phyloP scores from a whole-genome alignment of 768 basidiomycete species.

The Pseudohyphozyma bogoriensis region DNA sequence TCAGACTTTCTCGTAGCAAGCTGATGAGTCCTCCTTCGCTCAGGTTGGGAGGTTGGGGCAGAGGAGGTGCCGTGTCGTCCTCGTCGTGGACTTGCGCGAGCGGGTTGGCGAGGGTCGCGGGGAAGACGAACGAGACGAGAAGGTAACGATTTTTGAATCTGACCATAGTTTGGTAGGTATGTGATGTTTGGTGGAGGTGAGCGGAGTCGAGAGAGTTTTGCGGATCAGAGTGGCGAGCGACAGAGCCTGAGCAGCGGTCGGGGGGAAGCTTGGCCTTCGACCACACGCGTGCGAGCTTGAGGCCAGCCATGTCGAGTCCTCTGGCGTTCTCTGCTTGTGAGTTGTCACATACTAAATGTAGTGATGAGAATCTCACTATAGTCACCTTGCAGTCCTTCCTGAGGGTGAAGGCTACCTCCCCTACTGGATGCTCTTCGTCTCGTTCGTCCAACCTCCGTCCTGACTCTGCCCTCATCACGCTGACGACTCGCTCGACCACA shows the following conservation, averaged over 20 bases:
- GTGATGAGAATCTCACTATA: too few species aligned
- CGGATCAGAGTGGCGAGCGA: too few species aligned
- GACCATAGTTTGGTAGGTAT: conserved; percentile 8
- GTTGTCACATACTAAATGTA: too few species aligned
- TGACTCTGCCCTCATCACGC: background rate
- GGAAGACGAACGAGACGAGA: conserved; percentile 27
- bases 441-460: conserved; percentile 41
- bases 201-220: too few species aligned
- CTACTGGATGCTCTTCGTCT: conserved; percentile 76
- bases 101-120: conserved; percentile 1
- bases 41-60: background rate
- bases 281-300: too few species aligned
- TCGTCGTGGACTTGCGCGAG: background rate
- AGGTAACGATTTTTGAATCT: conserved; percentile 33
- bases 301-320: too few species aligned
- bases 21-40: conserved; percentile 20
- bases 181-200: background rate
- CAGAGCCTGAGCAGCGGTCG: too few species aligned
- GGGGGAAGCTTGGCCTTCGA: too few species aligned
- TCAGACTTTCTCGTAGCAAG: conserved; percentile 26
- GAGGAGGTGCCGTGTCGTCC: background rate
- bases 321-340: too few species aligned
- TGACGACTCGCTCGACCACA: background rate
- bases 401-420: conserved; percentile 57
- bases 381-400: conserved; percentile 34